Percentiles rank a stretch among this genome's conserved stretches.
Evolutionary conservation across 257 asterid species (phyloP).

Genomic region (Ligustrum vulgare): DNA sequence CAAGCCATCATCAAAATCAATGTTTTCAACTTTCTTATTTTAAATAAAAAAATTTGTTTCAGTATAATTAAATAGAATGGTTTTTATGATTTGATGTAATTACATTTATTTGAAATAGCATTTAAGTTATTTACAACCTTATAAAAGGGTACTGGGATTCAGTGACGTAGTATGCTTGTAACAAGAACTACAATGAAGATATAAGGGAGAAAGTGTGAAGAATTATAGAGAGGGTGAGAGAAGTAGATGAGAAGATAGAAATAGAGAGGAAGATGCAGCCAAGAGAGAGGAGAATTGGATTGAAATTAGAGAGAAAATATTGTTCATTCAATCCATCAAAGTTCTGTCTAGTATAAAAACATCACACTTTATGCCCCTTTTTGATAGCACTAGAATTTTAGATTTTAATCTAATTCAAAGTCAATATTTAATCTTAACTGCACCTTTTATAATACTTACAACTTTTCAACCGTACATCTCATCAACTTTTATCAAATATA

Average conservation of each 20-base stretch:
- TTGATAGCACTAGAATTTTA: too few species aligned
- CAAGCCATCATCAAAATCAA: not conserved
- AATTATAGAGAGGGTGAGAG: too few species aligned
- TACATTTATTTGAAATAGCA: not conserved
- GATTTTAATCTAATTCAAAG: too few species aligned
- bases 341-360: not conserved
- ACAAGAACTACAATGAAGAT: not conserved
- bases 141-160: not conserved
- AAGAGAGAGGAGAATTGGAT: not conserved
- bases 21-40: not conserved
- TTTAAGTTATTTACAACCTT: not conserved
- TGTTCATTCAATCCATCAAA: not conserved
- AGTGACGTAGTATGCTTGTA: not conserved
- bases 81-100: not conserved
- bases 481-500: too few species aligned
- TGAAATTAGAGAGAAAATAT: not conserved
- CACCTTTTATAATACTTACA: too few species aligned
- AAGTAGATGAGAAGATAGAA: not conserved
- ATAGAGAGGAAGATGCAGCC: not conserved
- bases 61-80: not conserved
- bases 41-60: too few species aligned
- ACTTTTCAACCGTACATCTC: too few species aligned
- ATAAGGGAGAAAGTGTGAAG: too few species aligned
- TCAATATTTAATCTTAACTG: too few species aligned
- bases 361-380: not conserved